Base-by-base conservation (phyloP, 164 flowering plant genomes). In the Chimonanthus salicifolius region DNA sequence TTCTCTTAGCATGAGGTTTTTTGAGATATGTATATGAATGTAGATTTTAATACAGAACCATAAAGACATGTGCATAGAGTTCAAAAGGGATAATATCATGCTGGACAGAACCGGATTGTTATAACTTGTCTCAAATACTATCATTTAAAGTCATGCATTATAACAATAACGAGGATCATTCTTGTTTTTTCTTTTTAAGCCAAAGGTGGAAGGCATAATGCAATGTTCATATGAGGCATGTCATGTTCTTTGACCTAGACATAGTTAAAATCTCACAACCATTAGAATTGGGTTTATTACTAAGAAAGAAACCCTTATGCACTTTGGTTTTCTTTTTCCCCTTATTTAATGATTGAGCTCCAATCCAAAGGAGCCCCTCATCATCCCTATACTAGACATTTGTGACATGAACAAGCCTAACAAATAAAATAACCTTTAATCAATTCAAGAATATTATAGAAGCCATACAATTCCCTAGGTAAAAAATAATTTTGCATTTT, bases 311-410 rank as follows among this genome's bases (percentile, higher is more conserved):
- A 58, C 47, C 72, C 73, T 72, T 58, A 71, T 71, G 72, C 21
- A 13, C 64, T 10, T 6, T 6, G 46, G 71, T 6, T 33, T 33
- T 33, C 60, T 44, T 54, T 54, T 71, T 8, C 48, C 18, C 18
- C 20, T 72, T 64, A 64, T 73, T 64, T 64, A 73, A 64, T 65
- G 69, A 50, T 65, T 64, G 47, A 73, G 60, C 69, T 73, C 69
- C 75, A 73, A 73, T 73, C 75, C 75, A 73, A 73, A 73, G 72
- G 67, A 50, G 21, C 67, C 68, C 67, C 68, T 50, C 62, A 50
- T 65, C 68, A 54, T 63, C 65, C 68, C 64, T 60, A 65, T 47
- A 66, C 74, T 20, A 58, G 20, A 75, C 70, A 64, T 66, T 54
- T 51, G 60, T 67, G 44, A 74, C 68, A 45, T 20, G 49, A 62